Evolutionary conservation across 2,329 filamentous ascomycete species (phyloP).

Genomic region (Scedosporium minutisporum): DNA sequence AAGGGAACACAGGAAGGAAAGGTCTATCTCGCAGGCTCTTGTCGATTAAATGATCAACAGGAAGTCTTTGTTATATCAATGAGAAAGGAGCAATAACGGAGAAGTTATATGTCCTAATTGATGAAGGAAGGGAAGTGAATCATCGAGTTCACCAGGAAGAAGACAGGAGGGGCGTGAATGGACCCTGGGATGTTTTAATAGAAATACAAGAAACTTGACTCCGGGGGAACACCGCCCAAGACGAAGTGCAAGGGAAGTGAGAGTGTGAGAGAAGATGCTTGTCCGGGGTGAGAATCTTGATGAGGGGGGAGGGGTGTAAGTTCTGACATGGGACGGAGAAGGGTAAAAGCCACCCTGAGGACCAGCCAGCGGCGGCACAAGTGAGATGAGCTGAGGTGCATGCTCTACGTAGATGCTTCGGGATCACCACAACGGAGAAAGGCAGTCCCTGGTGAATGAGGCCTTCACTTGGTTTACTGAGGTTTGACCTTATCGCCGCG

Average conservation of each 20-base stretch:
- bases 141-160: neutral
- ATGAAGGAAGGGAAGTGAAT: neutral
- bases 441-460: neutral
- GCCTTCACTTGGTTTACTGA: neutral
- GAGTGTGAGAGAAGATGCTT: neutral
- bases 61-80: neutral
- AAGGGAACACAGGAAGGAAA: neutral
- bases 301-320: neutral
- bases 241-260: neutral
- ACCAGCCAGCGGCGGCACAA: neutral
- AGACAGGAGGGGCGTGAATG: neutral
- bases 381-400: neutral
- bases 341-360: neutral
- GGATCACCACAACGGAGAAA: neutral
- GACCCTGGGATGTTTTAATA: neutral
- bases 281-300: neutral
- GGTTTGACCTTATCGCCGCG: neutral
- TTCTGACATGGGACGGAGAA: neutral
- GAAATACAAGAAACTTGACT: neutral
- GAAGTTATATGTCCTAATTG: neutral
- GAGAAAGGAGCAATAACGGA: neutral
- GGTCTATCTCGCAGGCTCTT: neutral
- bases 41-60: neutral
- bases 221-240: neutral
- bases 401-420: neutral